Evolutionary conservation across 345 rosid species (phyloP).

Genomic region (Raphanus raphanistrum): DNA sequence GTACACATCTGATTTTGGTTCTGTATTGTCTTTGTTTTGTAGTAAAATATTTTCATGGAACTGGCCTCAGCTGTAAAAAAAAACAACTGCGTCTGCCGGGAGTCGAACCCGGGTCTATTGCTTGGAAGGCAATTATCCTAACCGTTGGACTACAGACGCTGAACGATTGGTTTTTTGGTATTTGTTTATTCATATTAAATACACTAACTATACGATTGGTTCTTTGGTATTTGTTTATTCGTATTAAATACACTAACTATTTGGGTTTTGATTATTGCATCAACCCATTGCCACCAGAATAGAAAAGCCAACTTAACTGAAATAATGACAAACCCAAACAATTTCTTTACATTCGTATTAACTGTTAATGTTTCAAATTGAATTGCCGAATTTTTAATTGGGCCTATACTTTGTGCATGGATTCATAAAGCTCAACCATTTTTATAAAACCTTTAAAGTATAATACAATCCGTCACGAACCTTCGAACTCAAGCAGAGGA

Average conservation of each 20-base stretch:
- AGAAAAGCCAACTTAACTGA: background rate
- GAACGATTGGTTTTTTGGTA: background rate
- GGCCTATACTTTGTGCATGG: background rate
- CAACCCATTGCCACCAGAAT: background rate
- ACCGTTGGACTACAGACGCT: slow-evolving; percentile 71
- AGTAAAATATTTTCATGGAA: slow-evolving; percentile 9
- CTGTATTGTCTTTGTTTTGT: slow-evolving; percentile 16
- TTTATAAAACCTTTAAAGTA: background rate
- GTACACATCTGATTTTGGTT: slow-evolving; percentile 22
- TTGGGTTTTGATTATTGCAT: background rate
- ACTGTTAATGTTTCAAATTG: slow-evolving; percentile 7
- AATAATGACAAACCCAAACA: background rate
- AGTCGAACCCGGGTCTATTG: slow-evolving; percentile 92
- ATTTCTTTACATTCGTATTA: background rate
- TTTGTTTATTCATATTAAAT: background rate
- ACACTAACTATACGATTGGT: background rate
- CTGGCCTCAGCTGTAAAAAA: slow-evolving; percentile 29
- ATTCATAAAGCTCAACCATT: slow-evolving; percentile 15
- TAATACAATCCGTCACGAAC: slow-evolving; percentile 11
- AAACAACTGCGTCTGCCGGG: slow-evolving; percentile 63
- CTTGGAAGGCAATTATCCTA: slow-evolving; percentile 91
- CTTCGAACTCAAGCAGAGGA: background rate
- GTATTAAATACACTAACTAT: background rate
- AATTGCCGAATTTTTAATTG: background rate
- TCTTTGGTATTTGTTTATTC: background rate